Conservation (phyloP, 108 stramenopile genomes). For the Nitzschia sp. region DNA sequence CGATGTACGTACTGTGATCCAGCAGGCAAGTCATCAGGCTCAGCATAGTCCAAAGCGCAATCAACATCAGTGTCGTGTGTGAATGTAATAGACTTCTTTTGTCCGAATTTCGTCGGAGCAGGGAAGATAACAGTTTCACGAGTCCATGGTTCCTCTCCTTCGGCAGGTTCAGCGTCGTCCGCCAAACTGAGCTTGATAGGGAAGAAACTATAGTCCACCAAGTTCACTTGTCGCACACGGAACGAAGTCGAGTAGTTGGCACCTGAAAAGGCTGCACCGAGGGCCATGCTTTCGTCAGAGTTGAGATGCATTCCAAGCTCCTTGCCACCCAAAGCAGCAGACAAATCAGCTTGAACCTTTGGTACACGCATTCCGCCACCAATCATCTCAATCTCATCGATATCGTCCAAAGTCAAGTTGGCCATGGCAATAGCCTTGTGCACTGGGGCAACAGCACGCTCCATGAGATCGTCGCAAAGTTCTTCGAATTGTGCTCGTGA, state of each 20-base stretch:
- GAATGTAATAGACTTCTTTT: constrained; percentile 96
- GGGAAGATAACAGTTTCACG: constrained; percentile 93
- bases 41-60: constrained; percentile 76
- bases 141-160: constrained; percentile 66
- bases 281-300: constrained; percentile 97
- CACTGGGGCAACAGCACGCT: constrained; percentile 80
- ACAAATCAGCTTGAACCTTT: constrained; percentile 82
- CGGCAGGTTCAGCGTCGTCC: constrained; percentile 32
- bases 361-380: constrained; percentile 99
- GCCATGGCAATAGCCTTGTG: constrained; percentile 67
- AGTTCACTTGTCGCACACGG: constrained; percentile 95
- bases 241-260: constrained; percentile 97
- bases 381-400: constrained; percentile 94
- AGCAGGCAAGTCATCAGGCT: constrained; percentile 66
- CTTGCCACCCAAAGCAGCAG: constrained; percentile 51
- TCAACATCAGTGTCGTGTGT: constrained; percentile 89
- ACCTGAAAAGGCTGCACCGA: constrained; percentile 98
- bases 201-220: constrained; percentile 90
- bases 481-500: constrained; percentile 88
- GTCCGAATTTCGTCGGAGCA: constrained; percentile 69
- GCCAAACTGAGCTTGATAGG: constrained; percentile 73
- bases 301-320: constrained; percentile 98
- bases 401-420: constrained; percentile 82
- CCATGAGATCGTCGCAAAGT: constrained; percentile 79
- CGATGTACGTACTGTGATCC: constrained; percentile 47